Evolutionary conservation across 768 basidiomycete species (phyloP).

Genomic region (Tricholoma flavovirens): DNA sequence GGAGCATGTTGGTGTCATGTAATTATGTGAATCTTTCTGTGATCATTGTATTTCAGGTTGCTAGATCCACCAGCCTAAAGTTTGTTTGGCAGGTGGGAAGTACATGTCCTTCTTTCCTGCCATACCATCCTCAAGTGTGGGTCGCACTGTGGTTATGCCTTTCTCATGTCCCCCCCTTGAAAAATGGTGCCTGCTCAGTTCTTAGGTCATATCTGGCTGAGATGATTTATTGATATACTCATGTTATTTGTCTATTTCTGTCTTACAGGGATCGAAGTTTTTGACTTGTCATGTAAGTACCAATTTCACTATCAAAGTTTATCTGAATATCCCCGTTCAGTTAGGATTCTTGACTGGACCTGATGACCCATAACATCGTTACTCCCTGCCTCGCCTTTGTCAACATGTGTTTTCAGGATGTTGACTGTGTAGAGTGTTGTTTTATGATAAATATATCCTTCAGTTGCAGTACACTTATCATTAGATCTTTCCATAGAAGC

Average conservation of each 20-base stretch:
- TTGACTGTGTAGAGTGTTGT: neutral
- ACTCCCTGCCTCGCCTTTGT: neutral
- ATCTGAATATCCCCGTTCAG: neutral
- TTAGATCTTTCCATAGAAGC: neutral
- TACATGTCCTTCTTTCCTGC: neutral
- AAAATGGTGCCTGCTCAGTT: neutral
- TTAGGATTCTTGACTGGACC: neutral
- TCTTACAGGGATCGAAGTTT: neutral
- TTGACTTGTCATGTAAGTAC: neutral
- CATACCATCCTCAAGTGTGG: neutral
- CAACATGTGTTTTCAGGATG: neutral
- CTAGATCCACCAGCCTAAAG: neutral
- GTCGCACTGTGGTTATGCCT: neutral
- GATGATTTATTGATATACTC: neutral
- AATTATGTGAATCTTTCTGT: neutral
- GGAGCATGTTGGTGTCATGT: neutral
- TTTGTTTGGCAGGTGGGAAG: neutral
- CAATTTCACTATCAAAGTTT: neutral
- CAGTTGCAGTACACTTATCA: too few species aligned
- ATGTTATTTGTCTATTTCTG: neutral
- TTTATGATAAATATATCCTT: neutral
- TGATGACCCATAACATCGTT: neutral
- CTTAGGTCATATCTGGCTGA: neutral
- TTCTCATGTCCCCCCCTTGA: neutral
- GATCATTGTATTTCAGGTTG: neutral